These are phyloP conservation scores for Pythium plurisporium DNA, from an alignment of 352 stramenopile genomes.

Conservation along the genomic window DNA sequence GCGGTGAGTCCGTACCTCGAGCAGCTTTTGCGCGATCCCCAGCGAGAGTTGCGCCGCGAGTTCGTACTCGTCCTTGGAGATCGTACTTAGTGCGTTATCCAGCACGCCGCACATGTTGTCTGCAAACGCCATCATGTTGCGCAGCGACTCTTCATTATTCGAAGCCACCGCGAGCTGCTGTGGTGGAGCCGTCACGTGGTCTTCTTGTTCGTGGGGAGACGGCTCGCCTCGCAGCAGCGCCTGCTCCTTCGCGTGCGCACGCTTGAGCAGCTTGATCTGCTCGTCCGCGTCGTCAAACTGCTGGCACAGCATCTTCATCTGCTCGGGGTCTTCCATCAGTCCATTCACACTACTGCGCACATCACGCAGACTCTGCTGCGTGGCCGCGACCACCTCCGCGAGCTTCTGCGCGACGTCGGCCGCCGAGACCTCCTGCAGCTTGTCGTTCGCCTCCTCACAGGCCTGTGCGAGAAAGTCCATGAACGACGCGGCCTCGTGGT, in stretches of 20 bases:
- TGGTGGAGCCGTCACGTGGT: neutral
- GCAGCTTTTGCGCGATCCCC: slow-evolving; percentile 63
- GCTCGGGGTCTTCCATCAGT: slow-evolving; percentile 59
- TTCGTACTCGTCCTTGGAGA: slow-evolving; percentile 64
- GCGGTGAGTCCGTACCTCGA: slow-evolving; percentile 34
- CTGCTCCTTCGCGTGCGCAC: slow-evolving; percentile 19
- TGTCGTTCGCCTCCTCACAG: slow-evolving; percentile 57
- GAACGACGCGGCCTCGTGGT: slow-evolving; percentile 36
- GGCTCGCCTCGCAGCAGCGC: slow-evolving; percentile 4
- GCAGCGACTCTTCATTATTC: slow-evolving; percentile 60
- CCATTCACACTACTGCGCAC: slow-evolving; percentile 48
- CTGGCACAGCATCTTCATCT: slow-evolving; percentile 52
- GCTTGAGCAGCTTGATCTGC: slow-evolving; percentile 35
- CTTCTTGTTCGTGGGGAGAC: neutral
- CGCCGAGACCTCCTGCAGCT: slow-evolving; percentile 44
- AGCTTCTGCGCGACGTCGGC: slow-evolving; percentile 51
- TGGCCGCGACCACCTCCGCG: slow-evolving; percentile 48
- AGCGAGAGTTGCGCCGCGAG: slow-evolving; percentile 69
- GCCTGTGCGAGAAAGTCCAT: slow-evolving; percentile 62
- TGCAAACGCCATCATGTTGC: slow-evolving; percentile 65
- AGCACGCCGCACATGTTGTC: slow-evolving; percentile 75
- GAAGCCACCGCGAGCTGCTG: slow-evolving; percentile 23
- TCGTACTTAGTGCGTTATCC: slow-evolving; percentile 67
- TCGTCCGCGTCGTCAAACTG: slow-evolving; percentile 47
- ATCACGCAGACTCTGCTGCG: slow-evolving; percentile 57